These are phyloP conservation scores for Euphorbia lathyris DNA, from an alignment of 345 rosid species.

Conservation along the genomic window DNA sequence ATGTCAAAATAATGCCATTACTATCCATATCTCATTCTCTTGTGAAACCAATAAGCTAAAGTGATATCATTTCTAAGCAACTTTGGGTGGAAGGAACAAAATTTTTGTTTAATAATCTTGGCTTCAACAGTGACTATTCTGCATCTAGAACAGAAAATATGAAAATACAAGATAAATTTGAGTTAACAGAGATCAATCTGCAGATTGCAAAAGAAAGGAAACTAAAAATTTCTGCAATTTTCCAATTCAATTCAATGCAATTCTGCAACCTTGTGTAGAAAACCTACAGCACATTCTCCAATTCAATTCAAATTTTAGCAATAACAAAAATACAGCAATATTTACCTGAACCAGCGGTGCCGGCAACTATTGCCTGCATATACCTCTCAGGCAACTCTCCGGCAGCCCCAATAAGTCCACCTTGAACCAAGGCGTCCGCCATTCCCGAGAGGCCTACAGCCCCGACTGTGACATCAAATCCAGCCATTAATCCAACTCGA, in stretches of 20 bases:
- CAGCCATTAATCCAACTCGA: conserved; percentile 63
- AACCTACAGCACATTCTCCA: neutral
- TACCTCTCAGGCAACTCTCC: conserved; percentile 93
- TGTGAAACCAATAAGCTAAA: conserved; percentile 7
- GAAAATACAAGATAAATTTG: too few relatives aligned
- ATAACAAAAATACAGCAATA: neutral
- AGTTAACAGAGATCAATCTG: too few relatives aligned
- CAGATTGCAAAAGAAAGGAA: too few relatives aligned
- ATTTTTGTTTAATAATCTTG: neutral
- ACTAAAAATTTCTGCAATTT: neutral
- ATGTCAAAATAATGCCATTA: neutral
- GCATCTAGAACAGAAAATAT: too few relatives aligned
- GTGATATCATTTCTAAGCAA: neutral
- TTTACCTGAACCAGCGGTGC: conserved; percentile 96
- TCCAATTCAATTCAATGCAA: too few relatives aligned
- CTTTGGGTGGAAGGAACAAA: neutral
- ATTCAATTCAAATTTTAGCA: neutral
- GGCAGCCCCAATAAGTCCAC: conserved; percentile 82
- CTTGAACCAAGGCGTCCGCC: conserved; percentile 87
- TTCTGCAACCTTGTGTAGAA: neutral
- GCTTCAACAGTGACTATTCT: neutral
- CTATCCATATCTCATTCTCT: neutral
- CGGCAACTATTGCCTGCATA: conserved; percentile 93
- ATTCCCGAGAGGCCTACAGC: conserved; percentile 58
- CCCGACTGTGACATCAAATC: conserved; percentile 60